Evolutionary conservation across 305 asterid genomes (phyloP).

Genomic region (Solanum hybrid): DNA sequence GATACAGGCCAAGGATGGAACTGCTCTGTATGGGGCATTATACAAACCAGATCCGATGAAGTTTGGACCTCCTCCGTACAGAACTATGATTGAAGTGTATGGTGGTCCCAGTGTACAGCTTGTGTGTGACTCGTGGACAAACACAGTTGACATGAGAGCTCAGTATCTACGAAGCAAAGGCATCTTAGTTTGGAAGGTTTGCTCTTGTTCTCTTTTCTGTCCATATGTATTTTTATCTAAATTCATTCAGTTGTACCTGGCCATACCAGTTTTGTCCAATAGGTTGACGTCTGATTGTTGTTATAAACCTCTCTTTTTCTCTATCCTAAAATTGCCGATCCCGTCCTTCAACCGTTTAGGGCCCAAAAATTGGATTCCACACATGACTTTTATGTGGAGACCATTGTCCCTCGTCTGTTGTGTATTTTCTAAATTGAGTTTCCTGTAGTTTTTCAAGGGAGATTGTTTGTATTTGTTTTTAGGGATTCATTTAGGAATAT

Average conservation of each 20-base stretch:
- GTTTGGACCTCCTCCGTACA: slow-evolving; percentile 91
- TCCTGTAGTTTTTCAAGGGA: not conserved
- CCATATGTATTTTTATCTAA: not conserved
- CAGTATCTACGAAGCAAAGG: slow-evolving; percentile 81
- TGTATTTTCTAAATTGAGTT: not conserved
- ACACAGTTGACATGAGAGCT: slow-evolving; percentile 92
- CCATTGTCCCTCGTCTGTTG: not conserved
- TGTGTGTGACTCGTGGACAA: slow-evolving; percentile 69
- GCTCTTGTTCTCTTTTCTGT: not conserved
- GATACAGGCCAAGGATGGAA: slow-evolving; percentile 65
- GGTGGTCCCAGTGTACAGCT: slow-evolving; percentile 93
- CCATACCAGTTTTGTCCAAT: not conserved
- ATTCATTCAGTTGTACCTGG: not conserved
- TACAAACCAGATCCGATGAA: slow-evolving; percentile 63
- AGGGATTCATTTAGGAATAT: not conserved
- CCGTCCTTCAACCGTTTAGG: not conserved
- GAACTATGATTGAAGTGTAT: slow-evolving; percentile 83
- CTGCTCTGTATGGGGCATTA: slow-evolving; percentile 59
- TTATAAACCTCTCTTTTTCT: not conserved
- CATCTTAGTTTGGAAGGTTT: slow-evolving; percentile 89
- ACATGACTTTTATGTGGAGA: not conserved
- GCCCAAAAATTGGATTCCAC: not conserved
- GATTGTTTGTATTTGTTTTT: not conserved
- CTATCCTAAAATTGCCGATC: not conserved
- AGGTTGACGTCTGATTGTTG: not conserved